phyloP scores from a whole-genome alignment of 176 grass and related monocot genomes.

The Avena insularis region DNA sequence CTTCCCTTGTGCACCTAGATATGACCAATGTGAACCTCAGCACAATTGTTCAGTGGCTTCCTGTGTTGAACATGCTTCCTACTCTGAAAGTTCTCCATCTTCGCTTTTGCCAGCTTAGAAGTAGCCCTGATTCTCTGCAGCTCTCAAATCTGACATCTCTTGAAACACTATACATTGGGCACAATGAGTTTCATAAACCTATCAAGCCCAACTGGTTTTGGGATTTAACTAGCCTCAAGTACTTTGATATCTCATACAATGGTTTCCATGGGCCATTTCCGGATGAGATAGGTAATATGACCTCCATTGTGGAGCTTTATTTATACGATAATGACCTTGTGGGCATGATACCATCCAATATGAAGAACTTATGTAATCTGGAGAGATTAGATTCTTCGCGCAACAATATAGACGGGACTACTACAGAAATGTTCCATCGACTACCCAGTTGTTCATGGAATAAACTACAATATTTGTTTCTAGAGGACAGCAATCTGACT shows the following conservation, averaged over 20 bases:
- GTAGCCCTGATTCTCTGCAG: no score
- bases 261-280: neutral
- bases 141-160: no score
- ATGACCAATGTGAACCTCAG: neutral
- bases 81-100: neutral
- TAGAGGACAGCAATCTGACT: neutral
- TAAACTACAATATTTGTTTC: neutral
- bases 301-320: neutral
- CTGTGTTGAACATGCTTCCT: neutral
- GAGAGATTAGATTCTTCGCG: neutral
- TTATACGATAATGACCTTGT: neutral
- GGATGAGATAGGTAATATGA: no score
- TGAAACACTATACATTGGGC: neutral
- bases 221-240: neutral
- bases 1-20: slow-evolving; percentile 14
- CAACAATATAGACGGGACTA: neutral
- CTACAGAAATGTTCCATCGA: neutral
- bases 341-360: no score
- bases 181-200: neutral
- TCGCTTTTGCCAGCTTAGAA: rapidly evolving
- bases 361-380: slow-evolving; percentile 1
- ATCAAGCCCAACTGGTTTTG: neutral
- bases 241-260: rapidly evolving
- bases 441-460: neutral
- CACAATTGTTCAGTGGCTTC: neutral